Base-by-base conservation (phyloP, 2,329 filamentous ascomycete genomes). In the Colletotrichum euphorbiae region DNA sequence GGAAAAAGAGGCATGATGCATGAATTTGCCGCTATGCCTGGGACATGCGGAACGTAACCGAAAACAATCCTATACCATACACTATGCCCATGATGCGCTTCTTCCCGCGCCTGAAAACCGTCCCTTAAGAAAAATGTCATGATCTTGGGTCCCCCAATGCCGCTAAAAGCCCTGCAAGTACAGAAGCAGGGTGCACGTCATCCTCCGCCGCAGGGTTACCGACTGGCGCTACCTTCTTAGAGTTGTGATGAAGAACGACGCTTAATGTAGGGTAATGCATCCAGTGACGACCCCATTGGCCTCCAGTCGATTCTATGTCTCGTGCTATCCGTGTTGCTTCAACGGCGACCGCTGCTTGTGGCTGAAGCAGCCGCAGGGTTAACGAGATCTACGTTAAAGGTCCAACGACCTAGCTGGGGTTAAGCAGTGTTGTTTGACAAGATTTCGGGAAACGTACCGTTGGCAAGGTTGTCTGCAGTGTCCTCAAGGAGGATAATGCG, bases 381-480 rank as follows among this genome's bases (percentile, higher is more conserved):
- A 19, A 70, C 73, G 5, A 80, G 71, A 54, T 80, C 77, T 2
- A 75, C 75, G 62, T 83, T 84, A 19, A 85, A 85, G 4, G 78
- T 79, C 83, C 83, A 85, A 69, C 80, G 79, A 19, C 80, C 83
- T 85, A 60, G 3, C n/a, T 2, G 17, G 15, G 11, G 8, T 12
- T 33, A 48, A 73, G 79, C 61, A 80, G 76, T 69, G 15, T 19
- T 19, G 12, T 55, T 28, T 4, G 40, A 31, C 33, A 15, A 11
- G 84, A 87, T 79, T 11, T 33, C 13, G 6, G 21, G 7, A 3
- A 17, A 65, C 71, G 42, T 85, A 96, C 95, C 92, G 77, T 93
- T 90, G 73, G 92, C 94, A 59, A 99, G 83, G 74, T 97, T 97
- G 72, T 97, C 92, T 0, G 96, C 96, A 2, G 96, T 98, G 74